Evolutionary conservation across 78 protist genomes (phyloP), one percentile per base, ranked within the genome.

Genomic region (Bodo saltans): DNA sequence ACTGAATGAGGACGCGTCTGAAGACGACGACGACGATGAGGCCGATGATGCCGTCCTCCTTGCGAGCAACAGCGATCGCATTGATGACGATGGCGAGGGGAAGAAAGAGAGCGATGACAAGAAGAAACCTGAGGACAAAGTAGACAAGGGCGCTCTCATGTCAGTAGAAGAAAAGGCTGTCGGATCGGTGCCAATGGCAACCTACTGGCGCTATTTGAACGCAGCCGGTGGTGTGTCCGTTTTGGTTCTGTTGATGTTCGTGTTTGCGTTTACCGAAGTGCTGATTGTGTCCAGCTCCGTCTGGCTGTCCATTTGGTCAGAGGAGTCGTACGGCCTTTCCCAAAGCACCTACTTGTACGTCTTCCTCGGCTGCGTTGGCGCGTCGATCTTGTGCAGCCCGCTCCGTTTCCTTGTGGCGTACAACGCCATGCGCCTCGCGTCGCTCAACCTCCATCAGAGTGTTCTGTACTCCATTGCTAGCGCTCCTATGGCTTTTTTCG

Each of bases 401-500:
- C 30, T 34, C 37, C 40, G 81, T 3, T 68, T 28, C 34, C 11
- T 76, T 12, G 34, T 38, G 23, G 25, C 42, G 11, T 76, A 76
- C 81, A 1, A 23, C 27, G 42, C 42, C 34, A 2, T 4, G 32
- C 81, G 34, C 21, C 11, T 30, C 37, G 78, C 60, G 23, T 78
- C 82, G 27, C 34, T 35, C 21, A 67, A 83, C 70, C 25, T 76
- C 47, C 88, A 85, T 70, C 23, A 53, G 28, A 67, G 11, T 29
- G 3, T 75, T 4, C 17, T 78, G 8, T 8, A n/a, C 29, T 67
- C 21, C 37, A 73, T 75, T 28, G 1, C 78, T 47, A 17, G 3
- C 67, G 83, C 89, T n/a, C 89, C 89, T 32, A 80, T 80, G 74
- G 28, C 28, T 11, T 89, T 39, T 53, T 89, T 89, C 72, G 79